Evolutionary conservation across 768 basidiomycete species (phyloP).

Genomic region (Lactarius akahatsu): DNA sequence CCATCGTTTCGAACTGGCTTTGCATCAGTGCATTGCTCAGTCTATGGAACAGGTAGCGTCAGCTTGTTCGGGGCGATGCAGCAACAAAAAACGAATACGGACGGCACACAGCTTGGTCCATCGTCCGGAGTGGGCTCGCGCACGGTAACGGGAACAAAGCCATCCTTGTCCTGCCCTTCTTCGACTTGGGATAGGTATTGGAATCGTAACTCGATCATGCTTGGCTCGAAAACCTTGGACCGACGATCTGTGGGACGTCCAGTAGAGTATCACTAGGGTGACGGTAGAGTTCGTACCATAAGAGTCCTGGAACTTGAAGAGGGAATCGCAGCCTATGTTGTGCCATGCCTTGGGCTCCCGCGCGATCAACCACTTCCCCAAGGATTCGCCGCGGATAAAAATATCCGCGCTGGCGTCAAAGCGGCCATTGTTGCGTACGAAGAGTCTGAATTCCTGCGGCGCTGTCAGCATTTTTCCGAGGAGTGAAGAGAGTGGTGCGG

Average conservation of each 20-base stretch:
- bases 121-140: constrained; percentile 10
- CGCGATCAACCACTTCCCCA: constrained; percentile 23
- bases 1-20: constrained; percentile 7
- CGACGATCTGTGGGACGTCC: constrained; percentile 4
- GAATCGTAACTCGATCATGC: constrained; percentile 12
- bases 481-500: background rate
- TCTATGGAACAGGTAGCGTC: background rate
- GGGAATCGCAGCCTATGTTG: constrained; percentile 13
- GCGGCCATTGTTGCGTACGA: constrained; percentile 12
- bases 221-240: constrained; percentile 13
- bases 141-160: constrained; percentile 9
- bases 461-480: background rate
- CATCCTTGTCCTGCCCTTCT: background rate
- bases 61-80: background rate
- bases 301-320: constrained; percentile 17
- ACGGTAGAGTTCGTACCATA: constrained; percentile 2
- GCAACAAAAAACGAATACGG: background rate
- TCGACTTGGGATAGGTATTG: constrained; percentile 2
- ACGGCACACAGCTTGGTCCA: constrained; percentile 9
- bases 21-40: constrained; percentile 7
- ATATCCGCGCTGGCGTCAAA: constrained; percentile 18
- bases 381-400: background rate
- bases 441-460: constrained; percentile 11
- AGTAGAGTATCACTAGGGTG: no score
- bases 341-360: constrained; percentile 19